Base-by-base conservation (phyloP, 352 stramenopile species). In the Phytophthora pseudosyringae region DNA sequence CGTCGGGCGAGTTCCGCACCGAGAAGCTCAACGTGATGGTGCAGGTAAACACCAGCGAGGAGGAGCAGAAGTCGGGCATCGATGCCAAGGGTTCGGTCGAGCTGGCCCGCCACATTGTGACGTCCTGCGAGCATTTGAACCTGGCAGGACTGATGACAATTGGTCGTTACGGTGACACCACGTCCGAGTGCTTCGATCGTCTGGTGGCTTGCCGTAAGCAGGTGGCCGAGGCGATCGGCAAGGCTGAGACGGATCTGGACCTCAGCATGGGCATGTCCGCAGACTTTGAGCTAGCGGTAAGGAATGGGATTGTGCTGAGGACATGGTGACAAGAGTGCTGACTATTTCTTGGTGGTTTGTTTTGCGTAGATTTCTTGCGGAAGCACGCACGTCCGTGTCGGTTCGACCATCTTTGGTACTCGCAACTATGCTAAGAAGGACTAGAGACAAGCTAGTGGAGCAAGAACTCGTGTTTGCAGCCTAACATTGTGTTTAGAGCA, bases 261-360 rank as follows among this genome's bases (percentile, higher is more conserved):
- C 85, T 99, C 21, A 99, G 94, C 62, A 99, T 99, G 98, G 98
- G 98, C 65, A 99, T 99, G 98, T 98, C 92, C n/a, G 87, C 83
- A 16, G 98, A 99, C 73, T 99, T 95, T 75, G 94, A 99, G 71
- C 83, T 97, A 21, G 98, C 98, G 44, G 86, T 92, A 49, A 36
- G 77, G 64, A 21, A 36, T 52, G 18, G 6, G 47, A 7, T 33
- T 16, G 7, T 51, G 12, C n/a, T 32, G 6, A 21, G 21, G 21
- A 21, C 21, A 7, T 25, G 28, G 1, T 40, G 13, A n/a, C 18
- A 6, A 39, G n/a, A 10, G 28, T 15, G 15, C 26, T 55, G 11
- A 62, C 43, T 33, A 7, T 67, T 29, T 49, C 26, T 44, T 59
- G 40, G 28, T 29, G 4, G 2, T 0, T 39, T 41, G 3, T 13